Conservation (phyloP, 306 rosid species). For the Trifolium repens region DNA sequence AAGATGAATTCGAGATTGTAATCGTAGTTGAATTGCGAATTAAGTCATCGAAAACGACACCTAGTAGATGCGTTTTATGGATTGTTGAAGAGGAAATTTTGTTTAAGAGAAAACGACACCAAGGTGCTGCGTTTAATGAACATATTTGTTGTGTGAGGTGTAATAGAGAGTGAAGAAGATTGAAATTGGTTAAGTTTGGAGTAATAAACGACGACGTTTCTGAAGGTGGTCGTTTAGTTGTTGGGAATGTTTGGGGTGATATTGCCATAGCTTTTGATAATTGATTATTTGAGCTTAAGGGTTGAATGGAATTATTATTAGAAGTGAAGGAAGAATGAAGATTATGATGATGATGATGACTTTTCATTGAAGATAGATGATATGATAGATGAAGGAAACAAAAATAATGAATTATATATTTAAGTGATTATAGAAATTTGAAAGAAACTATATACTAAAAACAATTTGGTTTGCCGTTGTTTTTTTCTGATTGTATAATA, state of each 20-base stretch:
- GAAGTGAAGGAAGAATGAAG: neutral
- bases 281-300: constrained; percentile 7
- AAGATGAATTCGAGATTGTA: neutral
- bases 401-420: neutral
- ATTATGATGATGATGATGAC: neutral
- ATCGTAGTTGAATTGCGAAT: constrained; percentile 8
- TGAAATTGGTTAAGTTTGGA: constrained; percentile 47
- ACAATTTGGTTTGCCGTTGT: constrained; percentile 27
- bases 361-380: constrained; percentile 28
- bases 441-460: constrained; percentile 21
- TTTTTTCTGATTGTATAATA: constrained; percentile 32
- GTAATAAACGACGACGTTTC: constrained; percentile 57
- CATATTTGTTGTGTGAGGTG: constrained; percentile 62
- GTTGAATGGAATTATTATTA: neutral
- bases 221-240: constrained; percentile 69
- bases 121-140: constrained; percentile 35
- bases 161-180: constrained; percentile 62
- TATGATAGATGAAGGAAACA: constrained; percentile 17
- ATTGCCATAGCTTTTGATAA: constrained; percentile 56
- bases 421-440: neutral
- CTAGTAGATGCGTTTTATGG: constrained; percentile 65
- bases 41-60: constrained; percentile 68
- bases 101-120: constrained; percentile 46
- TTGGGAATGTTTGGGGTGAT: constrained; percentile 55
- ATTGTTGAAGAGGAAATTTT: constrained; percentile 53